These are phyloP conservation scores for Termitomyces sp. DNA, from an alignment of 768 basidiomycete species.

Conservation along the genomic window DNA sequence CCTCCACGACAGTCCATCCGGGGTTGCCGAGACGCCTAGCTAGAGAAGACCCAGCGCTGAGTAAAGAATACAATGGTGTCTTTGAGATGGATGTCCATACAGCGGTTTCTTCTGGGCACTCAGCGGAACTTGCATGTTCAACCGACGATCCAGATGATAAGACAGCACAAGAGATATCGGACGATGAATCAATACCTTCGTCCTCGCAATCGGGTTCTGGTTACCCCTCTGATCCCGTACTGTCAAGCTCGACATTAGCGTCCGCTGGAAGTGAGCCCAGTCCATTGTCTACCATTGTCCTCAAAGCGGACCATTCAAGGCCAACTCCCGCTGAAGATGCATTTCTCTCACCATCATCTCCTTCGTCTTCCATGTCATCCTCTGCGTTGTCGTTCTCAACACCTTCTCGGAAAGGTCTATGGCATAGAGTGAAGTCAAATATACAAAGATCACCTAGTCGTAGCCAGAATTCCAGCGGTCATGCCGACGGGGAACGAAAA, in stretches of 20 bases:
- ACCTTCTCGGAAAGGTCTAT: conserved; percentile 20
- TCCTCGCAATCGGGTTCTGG: conserved; percentile 18
- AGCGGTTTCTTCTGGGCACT: not conserved
- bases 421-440: conserved; percentile 32
- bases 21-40: conserved; percentile 23
- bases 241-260: conserved; percentile 16
- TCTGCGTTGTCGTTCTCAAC: conserved; percentile 6
- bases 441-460: conserved; percentile 21
- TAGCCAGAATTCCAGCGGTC: not conserved
- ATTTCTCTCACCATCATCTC: conserved; percentile 6
- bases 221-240: not conserved
- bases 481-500: not conserved
- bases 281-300: not conserved
- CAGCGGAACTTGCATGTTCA: not conserved
- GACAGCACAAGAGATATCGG: conserved; percentile 2
- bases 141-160: conserved; percentile 3
- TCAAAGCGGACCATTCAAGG: not conserved
- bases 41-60: conserved; percentile 19
- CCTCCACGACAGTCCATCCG: conserved; percentile 41
- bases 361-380: conserved; percentile 2
- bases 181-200: conserved; percentile 11
- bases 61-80: conserved; percentile 20
- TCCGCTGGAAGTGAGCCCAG: conserved; percentile 9
- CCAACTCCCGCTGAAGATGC: not conserved
- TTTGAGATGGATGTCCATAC: conserved; percentile 29